Evolutionary conservation across 306 rosid species (phyloP).

Genomic region (Malus sieversii): DNA sequence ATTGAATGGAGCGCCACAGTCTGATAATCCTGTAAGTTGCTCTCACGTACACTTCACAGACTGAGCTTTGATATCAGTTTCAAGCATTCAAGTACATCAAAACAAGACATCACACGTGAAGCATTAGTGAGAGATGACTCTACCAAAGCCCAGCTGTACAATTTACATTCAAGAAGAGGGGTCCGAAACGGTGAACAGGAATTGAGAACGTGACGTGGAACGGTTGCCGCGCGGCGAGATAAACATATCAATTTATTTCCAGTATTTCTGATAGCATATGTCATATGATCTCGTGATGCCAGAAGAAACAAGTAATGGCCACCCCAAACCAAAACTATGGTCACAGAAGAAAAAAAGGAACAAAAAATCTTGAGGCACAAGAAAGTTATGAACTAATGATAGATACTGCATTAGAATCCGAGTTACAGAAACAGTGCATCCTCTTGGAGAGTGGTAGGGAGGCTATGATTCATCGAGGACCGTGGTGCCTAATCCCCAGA

Average conservation of each 20-base stretch:
- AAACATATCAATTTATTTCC: background rate
- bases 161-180: background rate
- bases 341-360: background rate
- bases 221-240: background rate
- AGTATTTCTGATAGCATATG: background rate
- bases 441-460: too few relatives aligned
- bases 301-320: background rate
- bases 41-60: background rate
- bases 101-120: slow-evolving; percentile 4
- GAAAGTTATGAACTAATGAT: background rate
- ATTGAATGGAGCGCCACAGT: too few relatives aligned
- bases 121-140: background rate
- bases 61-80: background rate
- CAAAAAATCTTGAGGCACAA: background rate
- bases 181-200: background rate
- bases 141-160: background rate
- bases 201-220: background rate
- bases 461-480: too few relatives aligned
- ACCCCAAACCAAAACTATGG: background rate
- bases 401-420: background rate
- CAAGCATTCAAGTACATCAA: background rate
- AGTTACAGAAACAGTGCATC: background rate
- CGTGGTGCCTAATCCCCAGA: too few relatives aligned
- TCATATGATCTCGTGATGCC: background rate
- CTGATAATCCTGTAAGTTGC: background rate